phyloP scores from a whole-genome alignment of 371 early-diverging fungal species.

The Mucor saturninus region DNA sequence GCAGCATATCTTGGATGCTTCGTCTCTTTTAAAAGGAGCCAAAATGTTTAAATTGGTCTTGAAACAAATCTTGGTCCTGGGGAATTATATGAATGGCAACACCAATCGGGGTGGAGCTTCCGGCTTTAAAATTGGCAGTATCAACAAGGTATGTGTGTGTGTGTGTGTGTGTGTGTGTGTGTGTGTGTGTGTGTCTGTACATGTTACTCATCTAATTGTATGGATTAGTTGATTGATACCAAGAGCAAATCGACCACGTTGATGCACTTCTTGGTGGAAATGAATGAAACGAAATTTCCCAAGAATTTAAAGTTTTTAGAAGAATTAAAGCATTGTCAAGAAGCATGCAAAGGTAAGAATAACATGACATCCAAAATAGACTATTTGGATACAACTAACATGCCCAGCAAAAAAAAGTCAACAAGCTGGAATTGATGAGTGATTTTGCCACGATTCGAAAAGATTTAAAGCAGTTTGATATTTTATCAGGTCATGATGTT shows the following conservation, averaged over 20 bases:
- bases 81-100: slow-evolving; percentile 92
- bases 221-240: slow-evolving; percentile 74
- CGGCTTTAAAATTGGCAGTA: slow-evolving; percentile 86
- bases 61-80: slow-evolving; percentile 81
- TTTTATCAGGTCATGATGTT: slow-evolving; percentile 18
- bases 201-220: background rate
- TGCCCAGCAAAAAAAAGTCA: slow-evolving; percentile 35
- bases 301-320: slow-evolving; percentile 64
- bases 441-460: slow-evolving; percentile 52
- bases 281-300: slow-evolving; percentile 69
- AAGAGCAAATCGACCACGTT: slow-evolving; percentile 73
- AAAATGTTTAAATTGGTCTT: slow-evolving; percentile 55
- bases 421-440: slow-evolving; percentile 41
- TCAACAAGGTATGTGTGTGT: slow-evolving; percentile 69
- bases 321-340: slow-evolving; percentile 70
- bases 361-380: background rate
- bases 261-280: slow-evolving; percentile 77
- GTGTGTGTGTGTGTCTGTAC: background rate
- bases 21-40: slow-evolving; percentile 49
- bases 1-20: slow-evolving; percentile 48
- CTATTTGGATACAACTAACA: background rate
- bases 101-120: slow-evolving; percentile 87
- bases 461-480: slow-evolving; percentile 50
- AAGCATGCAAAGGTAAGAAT: slow-evolving; percentile 73
- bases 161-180: background rate